Evolutionary conservation across 1,139 yeast species (phyloP).

Genomic region (Pneumocystis carinii): DNA sequence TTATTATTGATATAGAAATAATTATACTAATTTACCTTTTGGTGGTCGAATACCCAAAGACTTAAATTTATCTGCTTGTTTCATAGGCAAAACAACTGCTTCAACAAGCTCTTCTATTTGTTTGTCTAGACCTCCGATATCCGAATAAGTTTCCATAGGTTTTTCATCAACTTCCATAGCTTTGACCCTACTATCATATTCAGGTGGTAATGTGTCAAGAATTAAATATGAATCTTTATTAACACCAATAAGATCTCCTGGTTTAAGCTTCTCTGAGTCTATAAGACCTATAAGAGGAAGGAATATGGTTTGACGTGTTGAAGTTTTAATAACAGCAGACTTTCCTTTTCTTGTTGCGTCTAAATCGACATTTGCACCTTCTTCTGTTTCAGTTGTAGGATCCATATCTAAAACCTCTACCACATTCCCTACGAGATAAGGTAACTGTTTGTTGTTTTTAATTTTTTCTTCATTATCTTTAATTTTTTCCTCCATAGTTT

Average conservation of each 20-base stretch:
- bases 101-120: slow-evolving; percentile 96
- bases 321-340: slow-evolving; percentile 93
- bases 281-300: slow-evolving; percentile 91
- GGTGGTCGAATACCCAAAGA: slow-evolving; percentile 91
- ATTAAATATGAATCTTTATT: slow-evolving; percentile 91
- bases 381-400: slow-evolving; percentile 72
- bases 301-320: slow-evolving; percentile 93
- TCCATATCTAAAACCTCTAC: slow-evolving; percentile 84
- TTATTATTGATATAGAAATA: background rate
- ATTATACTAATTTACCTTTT: slow-evolving; percentile 33
- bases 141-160: slow-evolving; percentile 92
- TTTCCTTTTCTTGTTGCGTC: slow-evolving; percentile 91
- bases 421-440: slow-evolving; percentile 93
- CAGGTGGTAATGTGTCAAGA: slow-evolving; percentile 88
- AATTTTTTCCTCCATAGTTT: slow-evolving; percentile 83
- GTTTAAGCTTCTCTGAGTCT: slow-evolving; percentile 73
- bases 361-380: slow-evolving; percentile 87
- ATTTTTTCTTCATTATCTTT: slow-evolving; percentile 94
- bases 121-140: slow-evolving; percentile 94
- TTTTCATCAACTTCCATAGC: slow-evolving; percentile 99
- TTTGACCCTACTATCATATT: slow-evolving; percentile 91
- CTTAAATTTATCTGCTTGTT: slow-evolving; percentile 91
- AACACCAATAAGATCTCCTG: slow-evolving; percentile 94
- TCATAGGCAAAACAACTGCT: slow-evolving; percentile 97
- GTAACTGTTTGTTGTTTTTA: slow-evolving; percentile 86